Percentiles rank a stretch among this genome's conserved stretches.
phyloP scores from a whole-genome alignment of 805 yeast species.

The Maudiozyma turicensis region DNA sequence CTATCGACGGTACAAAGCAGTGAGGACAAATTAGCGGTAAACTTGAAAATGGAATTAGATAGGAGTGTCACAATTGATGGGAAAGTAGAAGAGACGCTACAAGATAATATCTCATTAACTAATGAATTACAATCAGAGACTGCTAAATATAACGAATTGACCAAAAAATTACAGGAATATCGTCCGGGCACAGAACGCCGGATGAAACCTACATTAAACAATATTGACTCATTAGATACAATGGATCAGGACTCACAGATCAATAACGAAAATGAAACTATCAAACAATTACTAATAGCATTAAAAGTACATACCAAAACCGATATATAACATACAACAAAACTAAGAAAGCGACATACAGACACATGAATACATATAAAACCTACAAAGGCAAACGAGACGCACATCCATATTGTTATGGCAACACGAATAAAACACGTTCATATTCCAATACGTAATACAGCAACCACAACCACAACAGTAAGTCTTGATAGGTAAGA shows the following conservation, averaged over 20 bases:
- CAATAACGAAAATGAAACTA: conserved; percentile 10
- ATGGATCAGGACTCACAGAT: background rate
- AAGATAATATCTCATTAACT: background rate
- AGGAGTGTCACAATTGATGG: conserved; percentile 13
- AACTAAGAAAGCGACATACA: too few species aligned
- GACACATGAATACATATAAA: too few species aligned
- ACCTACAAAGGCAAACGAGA: too few species aligned
- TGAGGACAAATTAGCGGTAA: conserved; percentile 11
- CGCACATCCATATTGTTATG: too few species aligned
- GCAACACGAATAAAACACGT: too few species aligned
- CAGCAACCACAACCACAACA: too few species aligned
- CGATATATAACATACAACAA: background rate
- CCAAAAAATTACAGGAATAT: background rate
- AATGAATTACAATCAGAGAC: conserved; percentile 5
- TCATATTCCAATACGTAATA: too few species aligned
- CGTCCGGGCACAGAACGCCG: background rate
- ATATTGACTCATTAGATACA: background rate
- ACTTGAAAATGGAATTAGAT: conserved; percentile 11
- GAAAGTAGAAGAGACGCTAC: conserved; percentile 3
- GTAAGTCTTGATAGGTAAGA: too few species aligned
- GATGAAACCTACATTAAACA: background rate
- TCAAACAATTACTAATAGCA: conserved; percentile 14
- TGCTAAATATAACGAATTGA: background rate
- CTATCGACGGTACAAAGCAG: background rate
- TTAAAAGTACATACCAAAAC: conserved; percentile 9